Evolutionary conservation across 2,329 filamentous ascomycete species (phyloP), one percentile per base, ranked within the genome.

Genomic region (Alternaria angustiovoidea): DNA sequence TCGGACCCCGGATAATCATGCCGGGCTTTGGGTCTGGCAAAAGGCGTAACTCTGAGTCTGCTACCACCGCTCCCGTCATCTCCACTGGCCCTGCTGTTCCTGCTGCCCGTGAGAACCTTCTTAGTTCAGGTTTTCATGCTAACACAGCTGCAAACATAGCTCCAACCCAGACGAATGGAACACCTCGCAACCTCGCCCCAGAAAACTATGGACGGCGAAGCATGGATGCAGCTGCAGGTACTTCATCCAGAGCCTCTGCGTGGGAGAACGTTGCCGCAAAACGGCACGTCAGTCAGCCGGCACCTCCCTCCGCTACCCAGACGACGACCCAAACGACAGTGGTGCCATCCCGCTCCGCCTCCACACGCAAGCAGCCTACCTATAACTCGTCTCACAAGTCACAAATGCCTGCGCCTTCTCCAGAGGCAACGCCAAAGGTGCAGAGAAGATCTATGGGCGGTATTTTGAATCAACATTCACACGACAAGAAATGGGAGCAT

Each of bases 311-410:
- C 39, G 32, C 51, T 44, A 67, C 57, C 14, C 54, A 63, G n/a
- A 58, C 57, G 26, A 51, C 62, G 6, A 51, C 54, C n/a, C 66
- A 65, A 34, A 67, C 68, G 26, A 49, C 65, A 48, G 55, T 59
- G 44, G 47, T 69, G 26, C 70, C 71, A n/a, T 54, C 64, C 47
- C 72, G 66, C 44, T 70, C 72, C 28, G 57, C 51, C 52, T 69
- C 70, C 20, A 65, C 54, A 7, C 68, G 72, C 41, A 65, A 58
- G 36, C 66, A 73, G 32, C 75, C 74, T 11, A 72, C 62, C 7
- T 66, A 74, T 55, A 77, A 77, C 51, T 76, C 75, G 7, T 75
- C 72, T 38, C 75, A 78, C 65, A 74, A 74, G 53, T 73, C 70
- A 7, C 75, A 77, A 42, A 65, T 77, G 7, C 74, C 75, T 26